Percentiles rank a stretch among this genome's conserved stretches.
These are phyloP conservation scores for Penicillium chermesinum DNA, from an alignment of 495 filamentous ascomycete genomes.

Conservation along the genomic window DNA sequence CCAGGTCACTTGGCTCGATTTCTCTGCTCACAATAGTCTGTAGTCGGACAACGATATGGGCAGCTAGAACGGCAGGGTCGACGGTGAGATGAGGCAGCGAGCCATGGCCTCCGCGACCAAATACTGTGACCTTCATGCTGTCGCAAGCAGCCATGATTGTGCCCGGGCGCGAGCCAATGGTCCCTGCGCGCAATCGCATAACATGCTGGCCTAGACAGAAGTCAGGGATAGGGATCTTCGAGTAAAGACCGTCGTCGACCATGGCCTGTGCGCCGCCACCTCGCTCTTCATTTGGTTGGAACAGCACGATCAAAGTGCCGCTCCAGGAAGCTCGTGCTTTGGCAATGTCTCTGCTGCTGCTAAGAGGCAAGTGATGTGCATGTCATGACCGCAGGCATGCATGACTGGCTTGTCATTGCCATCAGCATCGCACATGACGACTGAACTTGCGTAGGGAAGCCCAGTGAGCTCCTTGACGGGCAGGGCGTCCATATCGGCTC, in stretches of 20 bases:
- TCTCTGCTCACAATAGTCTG: constrained; percentile 50
- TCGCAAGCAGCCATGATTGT: constrained; percentile 47
- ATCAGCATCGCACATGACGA: constrained; percentile 38
- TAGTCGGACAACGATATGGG: constrained; percentile 43
- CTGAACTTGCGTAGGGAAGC: constrained; percentile 44
- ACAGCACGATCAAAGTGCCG: constrained; percentile 50
- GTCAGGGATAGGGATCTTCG: constrained; percentile 45
- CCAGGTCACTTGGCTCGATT: constrained; percentile 42
- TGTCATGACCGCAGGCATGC: constrained; percentile 55
- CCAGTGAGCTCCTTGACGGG: constrained; percentile 48
- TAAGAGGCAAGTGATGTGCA: constrained; percentile 52
- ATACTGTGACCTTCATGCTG: constrained; percentile 47
- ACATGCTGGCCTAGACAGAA: constrained; percentile 50
- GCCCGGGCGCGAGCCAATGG: constrained; percentile 31
- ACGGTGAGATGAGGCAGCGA: constrained; percentile 46
- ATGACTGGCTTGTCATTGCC: constrained; percentile 45
- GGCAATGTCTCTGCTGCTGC: constrained; percentile 42
- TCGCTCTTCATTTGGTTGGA: constrained; percentile 52
- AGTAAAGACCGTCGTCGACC: constrained; percentile 50
- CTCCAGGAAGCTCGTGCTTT: constrained; percentile 32
- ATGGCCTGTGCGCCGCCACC: constrained; percentile 49
- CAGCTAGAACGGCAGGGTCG: constrained; percentile 48
- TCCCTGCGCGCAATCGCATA: constrained; percentile 42
- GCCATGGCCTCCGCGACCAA: constrained; percentile 49
- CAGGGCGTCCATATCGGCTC: constrained; percentile 52